phyloP scores from a whole-genome alignment of 345 rosid genomes.

The Stellera chamaejasme region DNA sequence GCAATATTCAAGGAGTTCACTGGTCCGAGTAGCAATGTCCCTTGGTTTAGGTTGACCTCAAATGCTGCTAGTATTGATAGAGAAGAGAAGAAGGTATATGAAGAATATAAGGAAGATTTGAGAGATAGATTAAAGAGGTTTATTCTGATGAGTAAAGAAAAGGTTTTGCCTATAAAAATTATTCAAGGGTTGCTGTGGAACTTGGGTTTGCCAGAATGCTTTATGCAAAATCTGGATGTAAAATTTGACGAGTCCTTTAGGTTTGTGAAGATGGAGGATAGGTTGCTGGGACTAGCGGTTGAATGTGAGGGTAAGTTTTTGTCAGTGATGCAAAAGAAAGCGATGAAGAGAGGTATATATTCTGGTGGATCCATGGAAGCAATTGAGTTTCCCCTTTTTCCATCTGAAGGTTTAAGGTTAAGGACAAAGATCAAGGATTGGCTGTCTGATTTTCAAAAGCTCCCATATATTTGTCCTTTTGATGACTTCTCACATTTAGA shows the following conservation, averaged over 20 bases:
- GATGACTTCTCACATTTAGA: slow-evolving; percentile 61
- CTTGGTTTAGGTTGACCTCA: slow-evolving; percentile 84
- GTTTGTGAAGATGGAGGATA: slow-evolving; percentile 65
- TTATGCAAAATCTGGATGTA: slow-evolving; percentile 28
- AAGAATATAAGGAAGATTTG: slow-evolving; percentile 43
- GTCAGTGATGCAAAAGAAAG: slow-evolving; percentile 59
- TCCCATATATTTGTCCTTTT: slow-evolving; percentile 75
- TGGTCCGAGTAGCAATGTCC: slow-evolving; percentile 61
- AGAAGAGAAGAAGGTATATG: slow-evolving; percentile 39
- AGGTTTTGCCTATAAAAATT: slow-evolving; percentile 65
- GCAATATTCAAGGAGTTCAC: slow-evolving; percentile 71
- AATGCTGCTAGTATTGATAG: slow-evolving; percentile 58
- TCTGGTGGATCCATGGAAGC: slow-evolving; percentile 30
- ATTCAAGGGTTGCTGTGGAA: slow-evolving; percentile 80
- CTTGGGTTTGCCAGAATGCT: slow-evolving; percentile 68
- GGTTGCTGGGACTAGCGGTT: slow-evolving; percentile 59
- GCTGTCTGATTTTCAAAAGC: slow-evolving; percentile 59
- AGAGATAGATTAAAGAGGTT: slow-evolving; percentile 51
- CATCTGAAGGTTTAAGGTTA: slow-evolving; percentile 71
- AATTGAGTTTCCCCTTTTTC: slow-evolving; percentile 68
- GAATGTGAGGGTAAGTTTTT: slow-evolving; percentile 22
- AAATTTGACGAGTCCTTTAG: slow-evolving; percentile 42
- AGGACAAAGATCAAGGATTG: slow-evolving; percentile 62
- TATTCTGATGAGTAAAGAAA: slow-evolving; percentile 59
- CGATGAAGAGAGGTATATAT: slow-evolving; percentile 35